These are phyloP conservation scores for Tolypocladium tropicale DNA, from an alignment of 2,329 filamentous ascomycete genomes.

Conservation along the genomic window DNA sequence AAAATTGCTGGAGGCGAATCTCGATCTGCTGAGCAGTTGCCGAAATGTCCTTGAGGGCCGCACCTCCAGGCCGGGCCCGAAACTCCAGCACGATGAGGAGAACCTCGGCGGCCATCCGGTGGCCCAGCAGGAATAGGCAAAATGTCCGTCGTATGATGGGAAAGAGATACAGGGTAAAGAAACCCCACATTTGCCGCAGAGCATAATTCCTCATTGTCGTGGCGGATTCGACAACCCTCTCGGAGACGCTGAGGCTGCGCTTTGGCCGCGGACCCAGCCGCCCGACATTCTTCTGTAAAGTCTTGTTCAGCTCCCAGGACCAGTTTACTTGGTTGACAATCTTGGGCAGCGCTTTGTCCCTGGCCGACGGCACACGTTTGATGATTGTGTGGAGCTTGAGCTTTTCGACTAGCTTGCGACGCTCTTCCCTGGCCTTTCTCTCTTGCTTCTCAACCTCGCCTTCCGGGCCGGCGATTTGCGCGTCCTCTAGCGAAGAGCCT, in stretches of 20 bases:
- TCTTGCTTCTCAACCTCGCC: slow-evolving; percentile 62
- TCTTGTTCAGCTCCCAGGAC: slow-evolving; percentile 75
- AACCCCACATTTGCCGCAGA: slow-evolving; percentile 55
- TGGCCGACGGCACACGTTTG: slow-evolving; percentile 63
- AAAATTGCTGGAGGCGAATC: slow-evolving; percentile 94
- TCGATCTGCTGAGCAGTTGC: slow-evolving; percentile 96
- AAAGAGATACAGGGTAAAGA: slow-evolving; percentile 66
- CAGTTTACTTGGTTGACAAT: slow-evolving; percentile 95
- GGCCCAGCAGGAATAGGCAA: slow-evolving; percentile 66
- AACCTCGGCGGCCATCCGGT: slow-evolving; percentile 72
- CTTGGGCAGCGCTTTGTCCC: slow-evolving; percentile 69
- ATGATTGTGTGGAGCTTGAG: slow-evolving; percentile 79
- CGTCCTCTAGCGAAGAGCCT: slow-evolving; percentile 26
- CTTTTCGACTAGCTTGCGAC: slow-evolving; percentile 67
- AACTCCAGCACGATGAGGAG: slow-evolving; percentile 76
- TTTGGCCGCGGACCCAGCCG: slow-evolving; percentile 72
- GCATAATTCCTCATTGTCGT: slow-evolving; percentile 73
- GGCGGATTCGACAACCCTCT: slow-evolving; percentile 88
- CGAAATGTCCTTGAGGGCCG: slow-evolving; percentile 89
- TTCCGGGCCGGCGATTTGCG: slow-evolving; percentile 43
- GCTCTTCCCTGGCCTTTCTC: slow-evolving; percentile 45
- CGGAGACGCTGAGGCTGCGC: slow-evolving; percentile 82
- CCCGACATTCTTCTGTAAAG: slow-evolving; percentile 84
- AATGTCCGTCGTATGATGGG: slow-evolving; percentile 65
- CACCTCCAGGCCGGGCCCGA: slow-evolving; percentile 64